Percentiles rank a stretch among this genome's conserved stretches.
Conservation (phyloP, 2,329 filamentous ascomycete genomes). For the Periconia sp. region DNA sequence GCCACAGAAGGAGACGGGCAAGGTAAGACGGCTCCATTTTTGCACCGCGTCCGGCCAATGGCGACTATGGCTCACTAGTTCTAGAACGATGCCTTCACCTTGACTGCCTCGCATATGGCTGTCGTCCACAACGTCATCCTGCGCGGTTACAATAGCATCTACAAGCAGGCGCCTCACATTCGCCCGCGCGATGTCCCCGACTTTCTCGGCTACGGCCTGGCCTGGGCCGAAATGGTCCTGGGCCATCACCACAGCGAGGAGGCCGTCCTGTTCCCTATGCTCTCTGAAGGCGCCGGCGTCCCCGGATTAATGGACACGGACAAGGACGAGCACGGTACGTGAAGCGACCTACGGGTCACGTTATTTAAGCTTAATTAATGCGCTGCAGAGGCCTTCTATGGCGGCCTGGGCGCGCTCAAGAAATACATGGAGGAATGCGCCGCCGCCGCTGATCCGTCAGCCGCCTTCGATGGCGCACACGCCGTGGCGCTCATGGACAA, state of each 20-base stretch:
- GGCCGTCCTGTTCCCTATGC: slow-evolving; percentile 38
- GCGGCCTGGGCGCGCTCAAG: not conserved
- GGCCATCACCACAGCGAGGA: slow-evolving; percentile 44
- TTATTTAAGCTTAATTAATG: not conserved
- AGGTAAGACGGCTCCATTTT: not conserved
- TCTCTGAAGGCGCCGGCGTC: slow-evolving; percentile 33
- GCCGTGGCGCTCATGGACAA: not conserved
- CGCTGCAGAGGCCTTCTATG: slow-evolving; percentile 1
- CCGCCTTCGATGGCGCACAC: not conserved
- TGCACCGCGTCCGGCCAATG: not conserved
- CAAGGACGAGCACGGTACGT: slow-evolving; percentile 36
- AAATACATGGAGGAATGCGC: not conserved
- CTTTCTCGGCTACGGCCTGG: slow-evolving; percentile 29
- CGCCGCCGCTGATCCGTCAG: not conserved
- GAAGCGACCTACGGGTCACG: slow-evolving; percentile 32
- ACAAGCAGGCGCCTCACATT: slow-evolving; percentile 32
- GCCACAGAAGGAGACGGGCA: slow-evolving; percentile 2
- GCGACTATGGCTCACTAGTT: too few relatives aligned
- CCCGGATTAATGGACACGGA: slow-evolving; percentile 36
- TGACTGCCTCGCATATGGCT: slow-evolving; percentile 25
- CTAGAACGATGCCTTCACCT: slow-evolving; percentile 1
- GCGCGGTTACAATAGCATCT: slow-evolving; percentile 31
- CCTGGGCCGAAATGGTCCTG: slow-evolving; percentile 39
- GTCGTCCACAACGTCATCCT: slow-evolving; percentile 30
- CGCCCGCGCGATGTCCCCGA: slow-evolving; percentile 16